Evolutionary conservation across 768 basidiomycete genomes (phyloP).

Genomic region (Suillus clintonianus): DNA sequence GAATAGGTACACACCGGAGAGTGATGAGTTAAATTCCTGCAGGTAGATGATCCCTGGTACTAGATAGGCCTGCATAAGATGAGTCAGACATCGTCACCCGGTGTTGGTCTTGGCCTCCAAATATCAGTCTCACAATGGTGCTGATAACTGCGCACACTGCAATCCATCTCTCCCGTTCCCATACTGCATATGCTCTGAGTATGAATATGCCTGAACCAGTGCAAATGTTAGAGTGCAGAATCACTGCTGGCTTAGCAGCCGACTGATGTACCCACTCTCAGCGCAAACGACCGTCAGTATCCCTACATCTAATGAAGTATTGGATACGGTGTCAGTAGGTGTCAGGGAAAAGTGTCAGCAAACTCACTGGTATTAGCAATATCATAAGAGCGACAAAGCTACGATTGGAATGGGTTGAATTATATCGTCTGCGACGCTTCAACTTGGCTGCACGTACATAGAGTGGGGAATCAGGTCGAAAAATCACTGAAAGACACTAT

Average conservation of each 20-base stretch:
- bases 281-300: not conserved
- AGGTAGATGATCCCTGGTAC: not conserved
- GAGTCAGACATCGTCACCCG: not conserved
- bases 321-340: not conserved
- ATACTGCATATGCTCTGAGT: not conserved
- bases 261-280: not conserved
- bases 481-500: not conserved
- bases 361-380: not conserved
- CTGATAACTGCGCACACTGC: not conserved
- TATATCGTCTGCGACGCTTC: not conserved
- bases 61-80: not conserved
- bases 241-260: too few relatives aligned
- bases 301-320: not conserved
- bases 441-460: not conserved
- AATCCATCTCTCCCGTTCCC: not conserved
- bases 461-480: not conserved
- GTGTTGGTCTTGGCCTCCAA: not conserved
- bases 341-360: not conserved
- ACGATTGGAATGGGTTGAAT: not conserved
- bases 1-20: not conserved
- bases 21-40: not conserved
- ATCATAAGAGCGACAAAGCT: not conserved
- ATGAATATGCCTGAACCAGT: not conserved
- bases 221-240: not conserved
- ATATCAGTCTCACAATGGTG: not conserved